phyloP scores from a whole-genome alignment of 2,329 filamentous ascomycete genomes.

The Camillea tinctor region DNA sequence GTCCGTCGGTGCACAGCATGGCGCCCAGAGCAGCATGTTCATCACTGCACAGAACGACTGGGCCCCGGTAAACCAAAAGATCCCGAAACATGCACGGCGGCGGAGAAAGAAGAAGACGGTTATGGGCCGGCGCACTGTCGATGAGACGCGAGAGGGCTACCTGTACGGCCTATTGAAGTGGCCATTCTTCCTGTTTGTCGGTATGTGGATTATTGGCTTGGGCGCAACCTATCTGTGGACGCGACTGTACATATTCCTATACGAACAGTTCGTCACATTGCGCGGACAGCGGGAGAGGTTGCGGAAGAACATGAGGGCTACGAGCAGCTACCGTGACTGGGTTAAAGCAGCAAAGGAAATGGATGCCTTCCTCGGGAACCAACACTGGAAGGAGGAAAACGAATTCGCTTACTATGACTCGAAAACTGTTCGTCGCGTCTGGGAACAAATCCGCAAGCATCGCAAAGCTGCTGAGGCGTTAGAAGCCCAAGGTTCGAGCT shows the following conservation, averaged over 20 bases:
- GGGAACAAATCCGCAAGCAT: constrained; percentile 69
- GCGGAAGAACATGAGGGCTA: constrained; percentile 67
- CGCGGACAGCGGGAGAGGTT: constrained; percentile 73
- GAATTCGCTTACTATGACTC: constrained; percentile 85
- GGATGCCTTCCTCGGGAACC: constrained; percentile 78
- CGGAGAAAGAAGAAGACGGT: constrained; percentile 39
- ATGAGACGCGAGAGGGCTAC: constrained; percentile 93
- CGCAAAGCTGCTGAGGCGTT: constrained; percentile 57
- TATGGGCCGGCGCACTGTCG: constrained; percentile 63
- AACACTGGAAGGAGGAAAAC: constrained; percentile 75
- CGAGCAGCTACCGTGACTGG: constrained; percentile 81
- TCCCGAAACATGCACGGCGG: constrained; percentile 46
- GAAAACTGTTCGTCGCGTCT: constrained; percentile 75
- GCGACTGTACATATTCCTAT: constrained; percentile 84
- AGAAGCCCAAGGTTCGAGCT: constrained; percentile 37
- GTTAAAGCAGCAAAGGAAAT: constrained; percentile 73
- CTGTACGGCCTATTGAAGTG: constrained; percentile 88
- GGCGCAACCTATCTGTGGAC: constrained; percentile 75
- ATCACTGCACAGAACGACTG: constrained; percentile 95
- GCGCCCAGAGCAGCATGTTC: constrained; percentile 48
- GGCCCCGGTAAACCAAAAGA: constrained; percentile 78
- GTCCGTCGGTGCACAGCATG: constrained; percentile 35
- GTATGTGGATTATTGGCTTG: constrained; percentile 76
- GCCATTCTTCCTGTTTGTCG: constrained; percentile 79
- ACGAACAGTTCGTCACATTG: constrained; percentile 92